Evolutionary conservation across 805 yeast genomes (phyloP).

Genomic region (Wickerhamia fluorescens): DNA sequence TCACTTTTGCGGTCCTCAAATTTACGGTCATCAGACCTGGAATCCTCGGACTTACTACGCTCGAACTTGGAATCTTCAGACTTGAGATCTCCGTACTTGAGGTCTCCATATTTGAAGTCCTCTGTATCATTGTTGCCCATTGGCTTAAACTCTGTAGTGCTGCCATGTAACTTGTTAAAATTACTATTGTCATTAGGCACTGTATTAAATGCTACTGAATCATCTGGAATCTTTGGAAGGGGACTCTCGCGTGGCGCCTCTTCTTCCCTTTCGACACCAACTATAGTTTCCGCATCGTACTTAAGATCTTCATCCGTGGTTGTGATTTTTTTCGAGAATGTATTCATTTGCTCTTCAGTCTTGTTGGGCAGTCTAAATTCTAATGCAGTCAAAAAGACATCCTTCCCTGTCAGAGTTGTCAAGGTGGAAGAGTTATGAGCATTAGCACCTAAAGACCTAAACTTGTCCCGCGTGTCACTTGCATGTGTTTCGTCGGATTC

Average conservation of each 20-base stretch:
- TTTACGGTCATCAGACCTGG: slow-evolving; percentile 1
- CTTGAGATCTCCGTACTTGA: too few species aligned
- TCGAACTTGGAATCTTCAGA: slow-evolving; percentile 1
- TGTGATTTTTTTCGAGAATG: neutral
- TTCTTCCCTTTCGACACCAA: slow-evolving; percentile 3
- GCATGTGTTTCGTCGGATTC: slow-evolving; percentile 8
- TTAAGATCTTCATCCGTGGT: too few species aligned
- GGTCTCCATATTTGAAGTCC: too few species aligned
- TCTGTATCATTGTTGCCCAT: neutral
- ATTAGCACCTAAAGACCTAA: slow-evolving; percentile 12
- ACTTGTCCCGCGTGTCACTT: slow-evolving; percentile 9
- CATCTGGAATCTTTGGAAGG: slow-evolving; percentile 13
- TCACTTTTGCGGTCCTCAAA: slow-evolving; percentile 3
- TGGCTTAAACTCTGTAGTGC: slow-evolving; percentile 4
- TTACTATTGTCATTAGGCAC: too few species aligned
- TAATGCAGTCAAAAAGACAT: slow-evolving; percentile 18
- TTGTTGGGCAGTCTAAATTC: slow-evolving; percentile 11
- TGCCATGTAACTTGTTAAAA: slow-evolving; percentile 24
- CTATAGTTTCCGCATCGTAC: slow-evolving; percentile 1
- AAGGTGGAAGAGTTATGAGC: slow-evolving; percentile 9
- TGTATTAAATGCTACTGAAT: slow-evolving; percentile 24
- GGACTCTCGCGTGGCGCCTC: slow-evolving; percentile 5
- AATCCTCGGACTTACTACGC: neutral
- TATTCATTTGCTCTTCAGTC: neutral
- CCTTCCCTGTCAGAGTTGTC: slow-evolving; percentile 10